Percentiles rank a stretch among this genome's conserved stretches.
phyloP scores from a whole-genome alignment of 345 rosid species.

The Combretum micranthum region DNA sequence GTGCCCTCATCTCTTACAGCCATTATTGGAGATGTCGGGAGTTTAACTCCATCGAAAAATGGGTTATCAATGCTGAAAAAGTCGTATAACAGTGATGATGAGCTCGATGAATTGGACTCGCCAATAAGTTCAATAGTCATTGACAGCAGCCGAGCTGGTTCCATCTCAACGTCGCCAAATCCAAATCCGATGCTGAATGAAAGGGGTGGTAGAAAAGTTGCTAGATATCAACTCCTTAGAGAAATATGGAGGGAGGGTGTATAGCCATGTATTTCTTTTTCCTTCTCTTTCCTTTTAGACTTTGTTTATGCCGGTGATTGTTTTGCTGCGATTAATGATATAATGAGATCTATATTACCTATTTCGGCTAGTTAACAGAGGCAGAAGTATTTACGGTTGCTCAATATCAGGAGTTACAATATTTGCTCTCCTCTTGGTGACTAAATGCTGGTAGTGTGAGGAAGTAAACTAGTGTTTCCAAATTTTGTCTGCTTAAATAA shows the following conservation, averaged over 20 bases:
- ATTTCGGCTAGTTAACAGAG: too few relatives aligned
- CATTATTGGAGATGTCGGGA: constrained; percentile 50
- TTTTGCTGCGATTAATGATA: too few relatives aligned
- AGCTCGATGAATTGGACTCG: constrained; percentile 78
- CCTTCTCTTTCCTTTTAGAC: background rate
- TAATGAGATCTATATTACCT: too few relatives aligned
- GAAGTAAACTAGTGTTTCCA: too few relatives aligned
- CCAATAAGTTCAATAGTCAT: constrained; percentile 44
- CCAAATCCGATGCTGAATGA: constrained; percentile 43
- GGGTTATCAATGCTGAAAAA: constrained; percentile 54
- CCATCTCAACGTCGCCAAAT: constrained; percentile 27
- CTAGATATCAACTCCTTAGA: constrained; percentile 65
- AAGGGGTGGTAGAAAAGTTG: constrained; percentile 40
- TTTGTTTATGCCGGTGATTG: background rate
- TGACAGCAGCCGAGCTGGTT: constrained; percentile 30
- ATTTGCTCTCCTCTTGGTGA: too few relatives aligned
- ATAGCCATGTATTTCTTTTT: constrained; percentile 9
- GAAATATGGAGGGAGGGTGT: constrained; percentile 64
- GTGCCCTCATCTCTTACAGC: constrained; percentile 36
- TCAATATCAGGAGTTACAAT: too few relatives aligned
- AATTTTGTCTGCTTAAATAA: too few relatives aligned
- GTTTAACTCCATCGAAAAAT: constrained; percentile 32
- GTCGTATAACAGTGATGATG: constrained; percentile 80
- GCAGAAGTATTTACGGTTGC: too few relatives aligned
- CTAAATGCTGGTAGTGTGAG: too few relatives aligned